These are phyloP conservation scores for Phialophora verrucosa DNA, from an alignment of 2,329 filamentous ascomycete genomes.

Conservation along the genomic window DNA sequence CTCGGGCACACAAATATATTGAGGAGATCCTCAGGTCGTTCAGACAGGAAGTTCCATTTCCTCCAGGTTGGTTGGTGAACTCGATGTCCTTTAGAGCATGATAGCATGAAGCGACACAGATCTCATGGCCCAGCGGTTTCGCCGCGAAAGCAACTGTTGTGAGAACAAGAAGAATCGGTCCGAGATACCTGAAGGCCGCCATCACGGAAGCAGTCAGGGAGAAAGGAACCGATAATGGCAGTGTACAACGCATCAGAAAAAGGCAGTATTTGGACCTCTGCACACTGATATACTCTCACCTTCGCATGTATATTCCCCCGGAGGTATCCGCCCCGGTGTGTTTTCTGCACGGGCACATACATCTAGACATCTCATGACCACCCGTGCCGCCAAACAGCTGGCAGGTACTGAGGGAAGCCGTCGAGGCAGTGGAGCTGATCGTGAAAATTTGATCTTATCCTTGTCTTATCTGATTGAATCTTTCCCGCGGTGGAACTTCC, in stretches of 20 bases:
- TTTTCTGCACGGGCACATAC: not conserved
- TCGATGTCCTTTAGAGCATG: not conserved
- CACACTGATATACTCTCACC: not conserved
- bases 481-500: not conserved
- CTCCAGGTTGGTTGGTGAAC: conserved; percentile 1
- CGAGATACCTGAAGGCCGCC: not conserved
- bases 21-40: conserved; percentile 3
- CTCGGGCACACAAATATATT: not conserved
- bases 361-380: not conserved
- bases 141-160: not conserved
- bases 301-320: not conserved
- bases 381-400: not conserved
- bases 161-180: not conserved
- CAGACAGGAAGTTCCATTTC: conserved; percentile 3
- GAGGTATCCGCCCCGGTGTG: not conserved
- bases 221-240: not conserved
- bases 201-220: not conserved
- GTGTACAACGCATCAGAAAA: not conserved
- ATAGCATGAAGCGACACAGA: conserved; percentile 4
- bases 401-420: not conserved
- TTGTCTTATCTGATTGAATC: conserved; percentile 8
- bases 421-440: not conserved
- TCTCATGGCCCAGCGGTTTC: not conserved
- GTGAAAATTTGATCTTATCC: conserved; percentile 10
- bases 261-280: not conserved